Evolutionary conservation across 805 yeast genomes (phyloP), one percentile per base, ranked within the genome.

Genomic region (Wickerhamomyces bovis): DNA sequence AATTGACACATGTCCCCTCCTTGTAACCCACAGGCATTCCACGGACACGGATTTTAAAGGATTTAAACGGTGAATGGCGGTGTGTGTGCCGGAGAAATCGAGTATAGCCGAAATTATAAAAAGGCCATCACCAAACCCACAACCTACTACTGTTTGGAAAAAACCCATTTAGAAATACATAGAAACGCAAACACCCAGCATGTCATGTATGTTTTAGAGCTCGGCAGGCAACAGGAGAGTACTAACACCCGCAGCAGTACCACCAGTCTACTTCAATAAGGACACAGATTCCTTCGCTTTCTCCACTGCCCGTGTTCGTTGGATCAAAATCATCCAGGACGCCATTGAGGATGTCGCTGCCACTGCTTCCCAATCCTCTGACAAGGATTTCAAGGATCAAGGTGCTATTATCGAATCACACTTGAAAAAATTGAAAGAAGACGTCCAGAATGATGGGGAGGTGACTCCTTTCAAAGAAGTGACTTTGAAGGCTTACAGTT

Each of bases 271-370:
- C 62, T 71, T 66, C 61, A 87, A 85, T 64, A 76, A 76, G 61
- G 95, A 89, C 58, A 65, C 71, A 35, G 76, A 73, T 48, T 86
- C 97, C 3, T 94, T 94, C 63, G 98, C 96, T 10, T 81, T 76
- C 60, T 72, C 78, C 31, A 89, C 98, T 0, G 85, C 87, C 10
- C 74, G 78, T 52, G 71, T 72, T 33, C 81, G 99, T 65, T 94
- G 98, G 97, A 92, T 96, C 25, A 80, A 79, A 46, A 88, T 94
- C 53, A 60, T 90, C 41, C 72, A 76, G 25, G 85, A 83, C 19
- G 80, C 83, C 18, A 70, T 87, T 40, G 76, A 73, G 23, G 97
- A 90, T 60, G 67, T 83, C 38, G 61, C 69, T 18, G 58, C 70
- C 25, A 30, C 30, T 18, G 35, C 5, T 9, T 33, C 18, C 19